These are phyloP conservation scores for Penicillium canariense DNA, from an alignment of 495 filamentous ascomycete species.

Conservation along the genomic window DNA sequence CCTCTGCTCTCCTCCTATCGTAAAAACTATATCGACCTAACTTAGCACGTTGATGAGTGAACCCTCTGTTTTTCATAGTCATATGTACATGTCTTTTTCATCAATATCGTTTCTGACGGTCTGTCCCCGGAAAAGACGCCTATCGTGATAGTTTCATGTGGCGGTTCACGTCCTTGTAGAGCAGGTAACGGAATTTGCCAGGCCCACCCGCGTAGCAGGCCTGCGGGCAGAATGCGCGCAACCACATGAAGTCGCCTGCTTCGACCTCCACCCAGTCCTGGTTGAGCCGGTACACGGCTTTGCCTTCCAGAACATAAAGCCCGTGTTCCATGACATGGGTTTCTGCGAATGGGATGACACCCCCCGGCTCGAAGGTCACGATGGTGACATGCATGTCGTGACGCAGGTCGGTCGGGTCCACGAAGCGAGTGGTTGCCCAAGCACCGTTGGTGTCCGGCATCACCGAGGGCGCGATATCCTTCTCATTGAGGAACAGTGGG, in stretches of 20 bases:
- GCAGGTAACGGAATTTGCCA: constrained; percentile 32
- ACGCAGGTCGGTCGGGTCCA: constrained; percentile 26
- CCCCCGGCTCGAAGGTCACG: constrained; percentile 28
- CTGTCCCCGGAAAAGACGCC: neutral
- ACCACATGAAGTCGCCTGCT: constrained; percentile 34
- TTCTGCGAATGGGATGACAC: constrained; percentile 27
- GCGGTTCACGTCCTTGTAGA: constrained; percentile 34
- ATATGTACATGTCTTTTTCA: neutral
- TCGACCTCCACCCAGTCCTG: constrained; percentile 35
- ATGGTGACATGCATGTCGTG: constrained; percentile 31
- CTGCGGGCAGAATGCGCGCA: constrained; percentile 33
- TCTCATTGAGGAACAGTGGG: constrained; percentile 27
- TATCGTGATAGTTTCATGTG: constrained; percentile 29
- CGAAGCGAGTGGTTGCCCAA: constrained; percentile 28
- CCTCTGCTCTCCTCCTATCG: neutral
- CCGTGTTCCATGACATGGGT: constrained; percentile 31
- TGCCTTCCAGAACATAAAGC: constrained; percentile 29
- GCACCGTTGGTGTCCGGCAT: constrained; percentile 27
- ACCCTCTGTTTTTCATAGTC: neutral
- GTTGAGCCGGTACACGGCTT: constrained; percentile 30
- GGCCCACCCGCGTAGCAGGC: constrained; percentile 33
- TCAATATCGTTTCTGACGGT: neutral
- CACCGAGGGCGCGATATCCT: constrained; percentile 20
- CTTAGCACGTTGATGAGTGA: neutral
- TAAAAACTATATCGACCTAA: neutral